A percentile compares a stretch with the other conserved stretches of the same genome.
Evolutionary conservation across 1,139 yeast species (phyloP).

Genomic region (Geotrichum histeridarum): DNA sequence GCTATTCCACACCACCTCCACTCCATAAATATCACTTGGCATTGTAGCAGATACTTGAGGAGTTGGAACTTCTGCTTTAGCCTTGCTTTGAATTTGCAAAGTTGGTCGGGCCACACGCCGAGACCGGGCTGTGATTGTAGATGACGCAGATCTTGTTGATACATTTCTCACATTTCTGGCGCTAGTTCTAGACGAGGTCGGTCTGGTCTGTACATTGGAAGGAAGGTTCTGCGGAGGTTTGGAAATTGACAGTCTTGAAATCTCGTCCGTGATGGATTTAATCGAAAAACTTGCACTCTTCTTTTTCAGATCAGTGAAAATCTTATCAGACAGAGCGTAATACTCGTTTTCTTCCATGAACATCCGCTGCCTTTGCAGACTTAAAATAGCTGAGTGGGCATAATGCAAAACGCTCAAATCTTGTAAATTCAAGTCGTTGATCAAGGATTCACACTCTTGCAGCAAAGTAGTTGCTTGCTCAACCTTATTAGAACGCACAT

Average conservation of each 20-base stretch:
- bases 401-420: slow-evolving; percentile 26
- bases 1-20: slow-evolving; percentile 25
- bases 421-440: slow-evolving; percentile 22
- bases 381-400: slow-evolving; percentile 27
- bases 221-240: not conserved
- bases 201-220: not conserved
- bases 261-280: slow-evolving; percentile 21
- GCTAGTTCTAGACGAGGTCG: not conserved
- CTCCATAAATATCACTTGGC: slow-evolving; percentile 21
- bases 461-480: slow-evolving; percentile 25
- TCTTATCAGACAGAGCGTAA: slow-evolving; percentile 27
- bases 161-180: not conserved
- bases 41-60: not conserved
- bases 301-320: slow-evolving; percentile 21
- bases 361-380: slow-evolving; percentile 25
- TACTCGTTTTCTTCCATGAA: slow-evolving; percentile 27
- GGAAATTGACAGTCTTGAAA: slow-evolving; percentile 18
- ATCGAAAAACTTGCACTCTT: slow-evolving; percentile 20
- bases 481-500: slow-evolving; percentile 25
- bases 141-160: not conserved
- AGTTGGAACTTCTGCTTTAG: not conserved
- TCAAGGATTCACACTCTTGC: slow-evolving; percentile 26
- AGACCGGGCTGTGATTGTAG: not conserved
- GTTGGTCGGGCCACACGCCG: not conserved
- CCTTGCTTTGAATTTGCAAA: not conserved